Percentiles rank a stretch among this genome's conserved stretches.
Evolutionary conservation across 805 yeast species (phyloP).

Genomic region (Wickerhamiella azymoides): DNA sequence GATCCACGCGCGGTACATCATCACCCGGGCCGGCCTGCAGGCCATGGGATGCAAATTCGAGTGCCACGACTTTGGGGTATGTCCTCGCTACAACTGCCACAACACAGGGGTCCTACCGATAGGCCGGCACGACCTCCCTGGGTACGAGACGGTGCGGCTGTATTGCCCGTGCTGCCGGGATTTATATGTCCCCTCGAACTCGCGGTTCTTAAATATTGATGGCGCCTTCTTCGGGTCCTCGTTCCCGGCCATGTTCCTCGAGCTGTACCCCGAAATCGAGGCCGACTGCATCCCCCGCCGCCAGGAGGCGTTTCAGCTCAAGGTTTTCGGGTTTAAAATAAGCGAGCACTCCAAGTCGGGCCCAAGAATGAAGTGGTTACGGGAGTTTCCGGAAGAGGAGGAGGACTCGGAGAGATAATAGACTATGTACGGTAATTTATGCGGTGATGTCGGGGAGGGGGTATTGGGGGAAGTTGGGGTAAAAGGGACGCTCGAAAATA

Average conservation of each 20-base stretch:
- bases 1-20: slow-evolving; percentile 82
- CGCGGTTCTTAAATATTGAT: slow-evolving; percentile 78
- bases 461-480: too few relatives aligned
- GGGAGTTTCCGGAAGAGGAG: slow-evolving; percentile 59
- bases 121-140: slow-evolving; percentile 82
- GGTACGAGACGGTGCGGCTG: slow-evolving; percentile 79
- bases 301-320: slow-evolving; percentile 41
- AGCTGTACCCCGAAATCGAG: slow-evolving; percentile 83
- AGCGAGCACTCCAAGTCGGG: slow-evolving; percentile 66
- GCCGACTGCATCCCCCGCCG: slow-evolving; percentile 52
- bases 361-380: slow-evolving; percentile 91
- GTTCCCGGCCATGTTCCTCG: slow-evolving; percentile 83
- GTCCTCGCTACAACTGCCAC: slow-evolving; percentile 82
- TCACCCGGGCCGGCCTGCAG: slow-evolving; percentile 79
- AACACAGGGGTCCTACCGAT: slow-evolving; percentile 84
- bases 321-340: slow-evolving; percentile 76
- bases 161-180: slow-evolving; percentile 94
- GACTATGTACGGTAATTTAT: background rate
- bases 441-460: too few relatives aligned
- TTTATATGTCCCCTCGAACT: slow-evolving; percentile 71
- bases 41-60: slow-evolving; percentile 84
- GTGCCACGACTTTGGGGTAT: slow-evolving; percentile 74
- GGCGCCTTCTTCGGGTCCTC: slow-evolving; percentile 97
- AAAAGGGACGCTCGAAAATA: too few relatives aligned
- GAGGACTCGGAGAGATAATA: slow-evolving; percentile 9